A percentile compares a stretch with the other conserved stretches of the same genome.
Conservation (phyloP, 805 yeast genomes). For the Sungouiella blattae region DNA sequence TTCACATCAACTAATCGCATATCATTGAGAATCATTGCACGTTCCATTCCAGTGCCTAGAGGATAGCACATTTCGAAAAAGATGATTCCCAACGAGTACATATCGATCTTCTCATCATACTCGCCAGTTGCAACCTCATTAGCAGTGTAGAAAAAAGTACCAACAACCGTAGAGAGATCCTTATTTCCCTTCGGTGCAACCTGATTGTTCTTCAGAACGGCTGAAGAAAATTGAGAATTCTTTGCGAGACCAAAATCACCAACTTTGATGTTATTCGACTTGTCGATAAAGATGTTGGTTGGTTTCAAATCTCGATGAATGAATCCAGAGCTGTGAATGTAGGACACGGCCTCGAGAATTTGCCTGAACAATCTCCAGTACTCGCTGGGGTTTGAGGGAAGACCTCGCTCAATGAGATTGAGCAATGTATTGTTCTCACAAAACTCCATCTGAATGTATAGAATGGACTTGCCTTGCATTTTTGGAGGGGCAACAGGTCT, state of each 20-base stretch:
- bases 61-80: slow-evolving; percentile 92
- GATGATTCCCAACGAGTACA: slow-evolving; percentile 92
- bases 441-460: slow-evolving; percentile 97
- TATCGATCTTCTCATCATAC: slow-evolving; percentile 93
- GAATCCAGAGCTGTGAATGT: slow-evolving; percentile 90
- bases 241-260: slow-evolving; percentile 98
- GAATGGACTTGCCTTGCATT: slow-evolving; percentile 48
- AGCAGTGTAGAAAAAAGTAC: slow-evolving; percentile 92
- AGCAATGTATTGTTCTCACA: slow-evolving; percentile 90
- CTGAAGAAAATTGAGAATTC: slow-evolving; percentile 58
- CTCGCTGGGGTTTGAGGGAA: slow-evolving; percentile 67
- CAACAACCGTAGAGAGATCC: slow-evolving; percentile 87
- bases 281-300: slow-evolving; percentile 91
- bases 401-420: slow-evolving; percentile 73
- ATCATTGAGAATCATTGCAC: slow-evolving; percentile 67
- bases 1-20: slow-evolving; percentile 57
- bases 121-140: slow-evolving; percentile 75
- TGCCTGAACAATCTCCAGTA: slow-evolving; percentile 91
- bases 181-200: slow-evolving; percentile 42
- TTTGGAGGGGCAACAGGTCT: not conserved
- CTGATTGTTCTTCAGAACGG: slow-evolving; percentile 37
- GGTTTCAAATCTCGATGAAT: slow-evolving; percentile 96
- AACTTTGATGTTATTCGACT: slow-evolving; percentile 80
- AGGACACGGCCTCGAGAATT: slow-evolving; percentile 81
- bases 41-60: slow-evolving; percentile 89